phyloP scores from a whole-genome alignment of 116 monocot species.

The Papilionanthe hybrid region DNA sequence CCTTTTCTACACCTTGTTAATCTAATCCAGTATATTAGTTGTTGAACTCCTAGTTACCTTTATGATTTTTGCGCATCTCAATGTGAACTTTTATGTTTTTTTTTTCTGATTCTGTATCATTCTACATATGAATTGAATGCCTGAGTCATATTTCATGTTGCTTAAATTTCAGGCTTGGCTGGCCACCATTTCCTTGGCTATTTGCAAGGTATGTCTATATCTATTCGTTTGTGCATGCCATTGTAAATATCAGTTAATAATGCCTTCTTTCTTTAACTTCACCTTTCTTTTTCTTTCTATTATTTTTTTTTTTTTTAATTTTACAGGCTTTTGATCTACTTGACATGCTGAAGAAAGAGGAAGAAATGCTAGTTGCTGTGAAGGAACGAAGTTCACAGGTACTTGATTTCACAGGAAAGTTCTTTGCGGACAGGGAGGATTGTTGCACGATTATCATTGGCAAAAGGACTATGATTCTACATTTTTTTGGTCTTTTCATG shows the following conservation, averaged over 20 bases:
- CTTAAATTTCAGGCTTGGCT: constrained; percentile 77
- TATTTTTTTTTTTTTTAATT: constrained; percentile 4
- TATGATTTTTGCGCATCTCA: neutral
- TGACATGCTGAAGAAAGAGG: constrained; percentile 97
- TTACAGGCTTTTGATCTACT: constrained; percentile 86
- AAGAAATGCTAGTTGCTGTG: constrained; percentile 88
- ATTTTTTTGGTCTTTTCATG: neutral
- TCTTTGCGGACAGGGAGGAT: neutral
- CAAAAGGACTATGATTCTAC: neutral
- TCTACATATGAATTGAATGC: neutral
- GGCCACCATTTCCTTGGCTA: constrained; percentile 69
- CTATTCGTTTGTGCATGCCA: constrained; percentile 4
- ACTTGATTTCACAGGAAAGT: neutral
- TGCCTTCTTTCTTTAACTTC: neutral
- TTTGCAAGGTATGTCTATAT: constrained; percentile 68
- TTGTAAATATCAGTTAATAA: neutral
- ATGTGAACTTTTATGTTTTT: neutral
- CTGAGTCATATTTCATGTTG: constrained; percentile 2
- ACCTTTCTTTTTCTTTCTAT: neutral
- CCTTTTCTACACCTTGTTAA: neutral
- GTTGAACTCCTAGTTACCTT: neutral
- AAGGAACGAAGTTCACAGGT: constrained; percentile 72
- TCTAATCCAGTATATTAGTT: neutral
- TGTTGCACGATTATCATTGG: neutral
- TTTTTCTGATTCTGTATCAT: neutral